Evolutionary conservation across 1,284 basidiomycete genomes (phyloP).

Genomic region (Rhodotorula sp.): DNA sequence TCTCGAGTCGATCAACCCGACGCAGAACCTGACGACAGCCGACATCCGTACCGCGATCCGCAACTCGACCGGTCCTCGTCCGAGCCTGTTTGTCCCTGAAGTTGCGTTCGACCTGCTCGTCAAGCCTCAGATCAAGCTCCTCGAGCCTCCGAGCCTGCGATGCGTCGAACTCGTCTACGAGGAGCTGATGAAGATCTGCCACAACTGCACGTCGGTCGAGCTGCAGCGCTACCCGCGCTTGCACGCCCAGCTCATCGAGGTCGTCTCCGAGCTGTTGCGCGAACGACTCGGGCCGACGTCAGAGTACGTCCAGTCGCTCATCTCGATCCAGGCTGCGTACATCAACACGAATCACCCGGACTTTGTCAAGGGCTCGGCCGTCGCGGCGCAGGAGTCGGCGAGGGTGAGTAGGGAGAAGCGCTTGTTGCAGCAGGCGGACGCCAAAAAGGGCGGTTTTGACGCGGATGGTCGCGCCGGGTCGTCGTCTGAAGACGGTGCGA

Average conservation of each 20-base stretch:
- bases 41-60: constrained; percentile 98
- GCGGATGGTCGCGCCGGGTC: constrained; percentile 50
- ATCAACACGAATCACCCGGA: constrained; percentile 98
- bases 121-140: constrained; percentile 96
- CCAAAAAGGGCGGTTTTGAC: neutral
- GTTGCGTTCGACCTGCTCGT: constrained; percentile 95
- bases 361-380: constrained; percentile 72
- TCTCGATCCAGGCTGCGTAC: constrained; percentile 96
- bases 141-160: constrained; percentile 88
- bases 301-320: constrained; percentile 92
- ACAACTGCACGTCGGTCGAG: constrained; percentile 91
- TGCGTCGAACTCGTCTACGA: constrained; percentile 99
- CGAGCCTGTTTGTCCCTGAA: constrained; percentile 95
- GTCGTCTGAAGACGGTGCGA: neutral
- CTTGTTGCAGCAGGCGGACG: constrained; percentile 20
- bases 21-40: constrained; percentile 82
- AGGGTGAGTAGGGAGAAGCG: constrained; percentile 24
- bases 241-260: constrained; percentile 91
- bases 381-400: constrained; percentile 49
- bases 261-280: constrained; percentile 91
- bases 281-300: constrained; percentile 95
- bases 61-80: constrained; percentile 94
- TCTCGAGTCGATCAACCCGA: constrained; percentile 84
- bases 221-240: constrained; percentile 93
- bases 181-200: constrained; percentile 98